These are phyloP conservation scores for Phytophthora tentaculata DNA, from an alignment of 352 stramenopile genomes.

Conservation along the genomic window DNA sequence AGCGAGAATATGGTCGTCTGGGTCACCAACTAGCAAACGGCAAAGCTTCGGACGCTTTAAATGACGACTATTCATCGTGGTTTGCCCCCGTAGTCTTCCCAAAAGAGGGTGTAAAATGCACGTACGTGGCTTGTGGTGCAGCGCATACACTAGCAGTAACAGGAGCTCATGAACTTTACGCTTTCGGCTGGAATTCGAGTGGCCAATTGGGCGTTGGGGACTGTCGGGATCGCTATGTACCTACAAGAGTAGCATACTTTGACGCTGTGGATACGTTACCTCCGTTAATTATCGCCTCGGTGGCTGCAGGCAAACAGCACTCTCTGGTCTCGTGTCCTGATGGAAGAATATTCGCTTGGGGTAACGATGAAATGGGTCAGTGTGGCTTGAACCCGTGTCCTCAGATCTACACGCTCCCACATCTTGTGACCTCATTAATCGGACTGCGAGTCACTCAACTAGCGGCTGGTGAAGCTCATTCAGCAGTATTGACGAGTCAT, in stretches of 20 bases:
- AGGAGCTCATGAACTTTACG: conserved; percentile 41
- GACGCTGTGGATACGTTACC: conserved; percentile 17
- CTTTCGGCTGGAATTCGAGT: conserved; percentile 66
- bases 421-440: conserved; percentile 66
- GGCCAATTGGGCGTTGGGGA: conserved; percentile 74
- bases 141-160: conserved; percentile 67
- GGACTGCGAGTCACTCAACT: conserved; percentile 64
- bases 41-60: conserved; percentile 5
- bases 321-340: conserved; percentile 59
- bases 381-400: conserved; percentile 71
- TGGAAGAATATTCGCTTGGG: conserved; percentile 69
- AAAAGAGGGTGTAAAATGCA: conserved; percentile 32
- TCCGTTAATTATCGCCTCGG: conserved; percentile 38
- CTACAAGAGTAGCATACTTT: conserved; percentile 65
- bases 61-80: conserved; percentile 41
- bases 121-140: conserved; percentile 61
- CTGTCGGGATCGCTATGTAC: conserved; percentile 48
- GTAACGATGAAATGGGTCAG: conserved; percentile 76
- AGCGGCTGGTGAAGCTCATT: conserved; percentile 55
- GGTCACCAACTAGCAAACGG: conserved; percentile 32
- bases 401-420: conserved; percentile 79
- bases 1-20: conserved; percentile 59
- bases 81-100: conserved; percentile 38
- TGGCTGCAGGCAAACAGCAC: conserved; percentile 61
- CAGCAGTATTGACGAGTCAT: conserved; percentile 51